phyloP scores from a whole-genome alignment of 83 land plant species.

The Picea mariana region DNA sequence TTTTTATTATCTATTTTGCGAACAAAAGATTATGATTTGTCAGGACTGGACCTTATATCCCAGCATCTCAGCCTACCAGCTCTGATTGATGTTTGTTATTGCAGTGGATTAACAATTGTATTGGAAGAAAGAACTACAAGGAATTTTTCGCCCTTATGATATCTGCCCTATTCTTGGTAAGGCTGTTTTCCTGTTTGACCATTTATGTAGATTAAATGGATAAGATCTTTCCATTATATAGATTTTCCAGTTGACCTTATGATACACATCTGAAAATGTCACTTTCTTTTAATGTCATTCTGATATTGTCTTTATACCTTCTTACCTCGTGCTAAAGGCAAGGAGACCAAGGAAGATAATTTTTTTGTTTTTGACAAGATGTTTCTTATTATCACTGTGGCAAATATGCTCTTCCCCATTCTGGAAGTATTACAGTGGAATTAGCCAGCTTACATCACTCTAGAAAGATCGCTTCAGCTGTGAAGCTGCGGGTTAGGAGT shows the following conservation, averaged over 20 bases:
- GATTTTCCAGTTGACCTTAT: not conserved
- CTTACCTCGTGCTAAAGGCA: not conserved
- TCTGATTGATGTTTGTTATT: constrained; percentile 10
- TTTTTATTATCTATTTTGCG: not conserved
- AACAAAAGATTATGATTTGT: not conserved
- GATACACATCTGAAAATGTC: not conserved
- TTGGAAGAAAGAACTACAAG: constrained; percentile 85
- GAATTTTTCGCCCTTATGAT: constrained; percentile 85
- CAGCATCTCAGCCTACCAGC: not conserved
- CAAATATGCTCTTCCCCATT: no score
- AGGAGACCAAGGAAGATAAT: not conserved
- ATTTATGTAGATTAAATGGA: not conserved
- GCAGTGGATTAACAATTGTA: constrained; percentile 99
- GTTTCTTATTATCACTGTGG: no score
- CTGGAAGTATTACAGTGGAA: no score
- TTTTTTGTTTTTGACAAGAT: no score
- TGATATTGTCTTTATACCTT: not conserved
- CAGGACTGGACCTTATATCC: not conserved
- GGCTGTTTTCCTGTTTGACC: not conserved
- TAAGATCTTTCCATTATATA: not conserved
- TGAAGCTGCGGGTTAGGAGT: no score
- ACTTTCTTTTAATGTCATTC: not conserved
- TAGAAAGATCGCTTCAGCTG: no score
- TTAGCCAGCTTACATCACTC: no score
- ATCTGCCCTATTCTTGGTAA: constrained; percentile 78